Evolutionary conservation across 768 basidiomycete genomes (phyloP), one percentile per base, ranked within the genome.

Genomic region (Suillus occidentalis): DNA sequence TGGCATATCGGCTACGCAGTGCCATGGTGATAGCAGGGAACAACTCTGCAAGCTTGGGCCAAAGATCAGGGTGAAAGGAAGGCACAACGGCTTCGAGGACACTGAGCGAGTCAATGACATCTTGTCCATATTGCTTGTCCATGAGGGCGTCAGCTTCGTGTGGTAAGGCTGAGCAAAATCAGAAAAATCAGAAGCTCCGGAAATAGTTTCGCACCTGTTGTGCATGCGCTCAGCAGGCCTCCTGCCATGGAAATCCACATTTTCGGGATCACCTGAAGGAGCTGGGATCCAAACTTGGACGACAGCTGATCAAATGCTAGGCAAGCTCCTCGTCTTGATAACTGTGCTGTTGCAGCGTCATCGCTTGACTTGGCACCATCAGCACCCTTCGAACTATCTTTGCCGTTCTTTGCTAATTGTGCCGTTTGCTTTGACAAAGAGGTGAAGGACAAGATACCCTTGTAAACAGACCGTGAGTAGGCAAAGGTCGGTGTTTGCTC

Each of bases 171-270:
- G 63, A 2, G 66, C 55, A 45, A 69, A 18, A 18, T 43, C 42
- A 52, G 65, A 39, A 60, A 53, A 6, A 34, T 42, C 34, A 34
- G 13, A 18, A 43, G 37, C 4, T 22, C 57, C 31, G 39, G 7
- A 14, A 8, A 18, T 9, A 53, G 28, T 16, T 55, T 45, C 86
- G 52, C 74, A 95, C 95, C 88, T 42, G 82, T 74, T 49, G 81
- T 79, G 68, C 90, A 95, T 28, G 88, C 85, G 61, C 84, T 86
- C 53, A 90, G 69, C 43, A 97, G 74, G 28, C 92, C 89, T 28
- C 89, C 89, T 16, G 88, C 88, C 87, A 97, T 94, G 6, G 92
- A 94, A 58, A 91, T 88, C 96, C 97, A 99, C 84, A 98, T 91
- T 68, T 87, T 94, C 2, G 97, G 97, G n/a, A 99, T 87, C 40